Conservation (phyloP, 2,329 filamentous ascomycete species). For the Cordyceps farinosa region DNA sequence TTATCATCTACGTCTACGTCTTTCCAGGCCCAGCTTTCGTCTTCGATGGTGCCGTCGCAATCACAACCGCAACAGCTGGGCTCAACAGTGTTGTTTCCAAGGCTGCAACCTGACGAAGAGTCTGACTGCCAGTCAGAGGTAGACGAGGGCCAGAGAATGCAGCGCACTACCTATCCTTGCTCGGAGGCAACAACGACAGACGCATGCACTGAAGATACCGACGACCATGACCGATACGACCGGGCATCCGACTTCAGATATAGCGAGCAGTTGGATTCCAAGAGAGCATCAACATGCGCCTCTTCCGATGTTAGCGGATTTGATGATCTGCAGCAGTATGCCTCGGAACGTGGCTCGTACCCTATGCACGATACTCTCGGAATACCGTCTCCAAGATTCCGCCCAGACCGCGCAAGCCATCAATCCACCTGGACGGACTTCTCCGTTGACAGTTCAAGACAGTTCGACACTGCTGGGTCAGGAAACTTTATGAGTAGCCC, state of each 20-base stretch:
- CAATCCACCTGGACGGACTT: conserved; percentile 60
- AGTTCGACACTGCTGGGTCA: conserved; percentile 14
- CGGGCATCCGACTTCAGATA: conserved; percentile 29
- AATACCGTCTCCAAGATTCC: conserved; percentile 44
- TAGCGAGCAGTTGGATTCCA: conserved; percentile 31
- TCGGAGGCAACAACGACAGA: conserved; percentile 35
- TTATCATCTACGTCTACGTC: background rate
- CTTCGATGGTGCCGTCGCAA: background rate
- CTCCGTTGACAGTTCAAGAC: conserved; percentile 51
- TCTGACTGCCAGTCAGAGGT: conserved; percentile 38
- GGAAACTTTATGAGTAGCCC: conserved; percentile 10
- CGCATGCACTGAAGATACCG: conserved; percentile 35
- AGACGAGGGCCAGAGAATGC: conserved; percentile 27
- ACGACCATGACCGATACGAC: conserved; percentile 30
- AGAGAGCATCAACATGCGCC: conserved; percentile 39
- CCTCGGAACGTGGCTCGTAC: conserved; percentile 27
- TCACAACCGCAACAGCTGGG: background rate
- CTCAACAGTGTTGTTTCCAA: conserved; percentile 31
- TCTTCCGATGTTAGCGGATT: conserved; percentile 34
- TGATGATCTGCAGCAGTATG: conserved; percentile 28
- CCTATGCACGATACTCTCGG: conserved; percentile 42
- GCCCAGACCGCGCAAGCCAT: conserved; percentile 48
- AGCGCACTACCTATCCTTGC: conserved; percentile 26
- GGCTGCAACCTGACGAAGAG: conserved; percentile 35
- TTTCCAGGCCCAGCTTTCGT: background rate